Percentiles rank a stretch among this genome's conserved stretches.
Conservation (phyloP, 1,139 yeast species). For the Candida glucosophila region DNA sequence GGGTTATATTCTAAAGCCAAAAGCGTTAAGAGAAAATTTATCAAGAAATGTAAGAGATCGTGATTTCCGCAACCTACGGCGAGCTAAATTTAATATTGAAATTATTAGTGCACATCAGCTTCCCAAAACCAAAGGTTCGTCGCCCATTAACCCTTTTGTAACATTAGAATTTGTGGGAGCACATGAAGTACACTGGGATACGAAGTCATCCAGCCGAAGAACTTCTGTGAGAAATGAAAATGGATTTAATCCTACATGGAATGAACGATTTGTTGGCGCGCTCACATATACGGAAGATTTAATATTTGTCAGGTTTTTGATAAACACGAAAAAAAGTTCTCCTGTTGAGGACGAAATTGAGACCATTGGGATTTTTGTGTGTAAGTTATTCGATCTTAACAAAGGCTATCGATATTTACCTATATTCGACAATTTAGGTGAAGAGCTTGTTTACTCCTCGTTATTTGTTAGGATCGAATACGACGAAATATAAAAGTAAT, state of each 20-base stretch:
- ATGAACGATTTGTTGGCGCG: slow-evolving; percentile 38
- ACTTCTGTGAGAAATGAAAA: slow-evolving; percentile 43
- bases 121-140: slow-evolving; percentile 49
- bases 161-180: slow-evolving; percentile 49
- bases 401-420: slow-evolving; percentile 79
- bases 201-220: slow-evolving; percentile 7
- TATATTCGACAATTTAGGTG: slow-evolving; percentile 68
- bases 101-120: slow-evolving; percentile 81
- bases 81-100: slow-evolving; percentile 29
- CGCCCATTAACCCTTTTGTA: slow-evolving; percentile 48
- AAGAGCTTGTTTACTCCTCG: slow-evolving; percentile 72
- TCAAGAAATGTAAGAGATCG: slow-evolving; percentile 1
- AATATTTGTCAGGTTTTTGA: slow-evolving; percentile 25
- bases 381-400: slow-evolving; percentile 48
- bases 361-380: slow-evolving; percentile 51
- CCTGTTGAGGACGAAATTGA: slow-evolving; percentile 17
- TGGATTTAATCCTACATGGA: slow-evolving; percentile 88
- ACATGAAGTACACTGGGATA: slow-evolving; percentile 15
- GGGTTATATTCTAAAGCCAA: slow-evolving; percentile 80
- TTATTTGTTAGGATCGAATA: slow-evolving; percentile 50
- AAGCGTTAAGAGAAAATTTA: slow-evolving; percentile 9
- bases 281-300: slow-evolving; percentile 29
- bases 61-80: slow-evolving; percentile 1
- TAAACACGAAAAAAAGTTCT: slow-evolving; percentile 13
- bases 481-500: slow-evolving; percentile 5